Base-by-base conservation (phyloP, 2,329 filamentous ascomycete species). In the Colletotrichum coccodes region DNA sequence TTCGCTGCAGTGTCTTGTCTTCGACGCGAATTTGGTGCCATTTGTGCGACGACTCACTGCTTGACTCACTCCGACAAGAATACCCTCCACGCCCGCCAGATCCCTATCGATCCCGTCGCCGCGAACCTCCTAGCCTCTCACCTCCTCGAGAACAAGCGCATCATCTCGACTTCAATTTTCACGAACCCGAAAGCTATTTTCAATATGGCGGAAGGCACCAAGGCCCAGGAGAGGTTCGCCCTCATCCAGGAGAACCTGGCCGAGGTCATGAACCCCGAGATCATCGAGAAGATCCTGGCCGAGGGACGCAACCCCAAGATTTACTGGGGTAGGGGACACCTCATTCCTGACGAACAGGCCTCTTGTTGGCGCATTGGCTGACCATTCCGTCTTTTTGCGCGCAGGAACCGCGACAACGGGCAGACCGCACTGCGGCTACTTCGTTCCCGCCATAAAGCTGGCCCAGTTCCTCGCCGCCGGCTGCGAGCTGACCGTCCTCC, bases 391-490 rank as follows among this genome's bases (percentile, higher is more conserved):
- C 38, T 47, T 50, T 52, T 46, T 38, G 47, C 23, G 66, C 28
- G 68, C 60, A 89, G 89, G 92, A 47, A 95, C 92, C 44, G 93
- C 93, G 21, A 94, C 94, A 18, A 97, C 94, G 0, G 94, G 94
- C n/a, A 87, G 91, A 69, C 94, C 94, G 62, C 95, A 98, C 80
- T 93, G 90, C 78, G 95, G 94, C 73, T 97, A 97, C 86, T 93
- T 97, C 71, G 92, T 96, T 11, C 91, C 94, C 6, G 91, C 92
- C 74, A 89, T 97, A 77, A 98, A 98, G 82, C 92, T 98, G 71
- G 94, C 94, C 44, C 92, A 98, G 79, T 90, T 97, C 76, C 89
- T 98, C 38, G 87, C 89, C 40, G 94, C 95, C 34, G 94, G 92
- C 42, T 97, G 94, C 83, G 89, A 94, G 68, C 90, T 97, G 68